Evolutionary conservation across 2,329 filamentous ascomycete genomes (phyloP).

Genomic region (Sordariomycetes sp.): DNA sequence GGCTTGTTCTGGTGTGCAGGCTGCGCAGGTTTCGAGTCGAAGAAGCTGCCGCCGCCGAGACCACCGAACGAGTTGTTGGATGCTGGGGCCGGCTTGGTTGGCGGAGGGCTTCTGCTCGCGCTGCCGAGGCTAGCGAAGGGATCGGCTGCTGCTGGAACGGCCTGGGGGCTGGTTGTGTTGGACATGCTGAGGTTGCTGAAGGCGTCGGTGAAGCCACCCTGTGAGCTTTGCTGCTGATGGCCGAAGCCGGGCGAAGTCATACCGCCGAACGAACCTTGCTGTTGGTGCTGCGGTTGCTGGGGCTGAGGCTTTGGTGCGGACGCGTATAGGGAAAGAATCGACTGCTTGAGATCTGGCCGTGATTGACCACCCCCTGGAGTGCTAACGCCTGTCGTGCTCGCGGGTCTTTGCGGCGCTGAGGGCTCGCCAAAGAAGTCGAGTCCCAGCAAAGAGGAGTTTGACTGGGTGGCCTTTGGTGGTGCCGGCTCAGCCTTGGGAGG

Average conservation of each 20-base stretch:
- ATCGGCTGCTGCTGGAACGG: conserved; percentile 22
- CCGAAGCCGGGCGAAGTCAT: conserved; percentile 49
- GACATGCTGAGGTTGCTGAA: conserved; percentile 43
- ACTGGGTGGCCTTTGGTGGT: conserved; percentile 58
- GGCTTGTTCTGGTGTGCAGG: conserved; percentile 38
- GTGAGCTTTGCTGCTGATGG: conserved; percentile 38
- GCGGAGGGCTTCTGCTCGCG: conserved; percentile 20
- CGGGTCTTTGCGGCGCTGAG: conserved; percentile 66
- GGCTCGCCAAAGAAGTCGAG: conserved; percentile 83
- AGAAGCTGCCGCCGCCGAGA: conserved; percentile 71
- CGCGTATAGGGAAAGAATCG: conserved; percentile 90
- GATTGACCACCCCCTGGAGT: conserved; percentile 57
- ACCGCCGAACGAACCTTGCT: conserved; percentile 56
- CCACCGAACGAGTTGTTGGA: conserved; percentile 36
- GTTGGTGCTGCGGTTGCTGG: conserved; percentile 40
- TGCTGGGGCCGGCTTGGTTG: conserved; percentile 17
- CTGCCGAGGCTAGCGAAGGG: conserved; percentile 55
- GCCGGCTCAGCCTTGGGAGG: conserved; percentile 50
- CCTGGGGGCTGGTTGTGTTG: conserved; percentile 31
- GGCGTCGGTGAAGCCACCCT: conserved; percentile 67
- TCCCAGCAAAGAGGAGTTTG: conserved; percentile 84
- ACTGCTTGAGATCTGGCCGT: conserved; percentile 90
- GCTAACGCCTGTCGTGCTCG: conserved; percentile 64
- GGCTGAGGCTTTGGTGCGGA: conserved; percentile 69
- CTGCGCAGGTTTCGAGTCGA: conserved; percentile 63